Evolutionary conservation across 148 eudicot genomes (phyloP), one percentile per base, ranked within the genome.

Genomic region (Chenopodium quinoa): DNA sequence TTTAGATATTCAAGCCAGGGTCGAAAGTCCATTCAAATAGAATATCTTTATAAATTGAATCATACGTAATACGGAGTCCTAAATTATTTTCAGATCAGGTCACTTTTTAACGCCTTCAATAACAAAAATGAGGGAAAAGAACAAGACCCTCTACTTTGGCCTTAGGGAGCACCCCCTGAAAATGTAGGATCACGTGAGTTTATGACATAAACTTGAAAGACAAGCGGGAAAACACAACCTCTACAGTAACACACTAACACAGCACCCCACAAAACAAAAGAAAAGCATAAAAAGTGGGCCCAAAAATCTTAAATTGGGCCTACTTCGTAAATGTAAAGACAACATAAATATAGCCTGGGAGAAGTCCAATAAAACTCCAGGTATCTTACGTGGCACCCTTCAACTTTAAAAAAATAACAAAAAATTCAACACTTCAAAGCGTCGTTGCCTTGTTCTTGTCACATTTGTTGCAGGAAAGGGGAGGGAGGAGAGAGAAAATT

Each of bases 381-480:
- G 79, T 75, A 78, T 75, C 83, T 70, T 60, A 80, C 27, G 83
- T 84, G 83, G 80, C 86, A 76, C 11, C 60, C 65, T 79, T 75
- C 60, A 25, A 17, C 63, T 58, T 13, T 14, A 14, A 14, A 58
- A 19, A 62, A 62, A 0, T 7, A 62, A 62, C 8, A 20, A 62
- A 62, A 62, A 14, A 56, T 56, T 14, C 17, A 0, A 56, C 62
- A 56, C 20, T 56, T 17, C 0, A 56, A 56, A 56, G 22, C 62
- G 62, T 56, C 62, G 62, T 56, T 17, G 62, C 62, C 17, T 56
- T 12, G 4, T 56, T 56, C 7, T 17, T 17, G 20, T 56, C 22
- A 56, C 62, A 17, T 56, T 56, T 56, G 62, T 56, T 56, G 62
- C 62, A 12, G 52, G 13, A 12, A 48, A 12, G 13, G 54, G 14